These are phyloP conservation scores for Colletotrichum brevisporum DNA, from an alignment of 2,329 filamentous ascomycete genomes.

Conservation along the genomic window DNA sequence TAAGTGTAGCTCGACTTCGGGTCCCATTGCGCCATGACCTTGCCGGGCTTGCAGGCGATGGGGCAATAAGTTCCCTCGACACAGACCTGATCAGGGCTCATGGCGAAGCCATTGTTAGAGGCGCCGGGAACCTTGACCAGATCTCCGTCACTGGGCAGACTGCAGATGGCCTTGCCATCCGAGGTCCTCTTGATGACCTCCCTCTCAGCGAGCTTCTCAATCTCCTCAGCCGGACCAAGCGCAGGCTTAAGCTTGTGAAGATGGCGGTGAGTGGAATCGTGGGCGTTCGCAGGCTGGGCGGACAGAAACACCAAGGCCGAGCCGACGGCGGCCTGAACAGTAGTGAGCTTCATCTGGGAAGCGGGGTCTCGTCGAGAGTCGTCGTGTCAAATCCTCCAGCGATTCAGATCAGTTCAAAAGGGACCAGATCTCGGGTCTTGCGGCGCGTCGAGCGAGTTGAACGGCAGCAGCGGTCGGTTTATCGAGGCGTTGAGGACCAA, in stretches of 20 bases:
- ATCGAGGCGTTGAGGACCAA: slow-evolving; percentile 17
- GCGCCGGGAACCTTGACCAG: slow-evolving; percentile 74
- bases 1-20: slow-evolving; percentile 77
- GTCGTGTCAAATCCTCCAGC: slow-evolving; percentile 23
- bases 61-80: slow-evolving; percentile 79
- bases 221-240: slow-evolving; percentile 5
- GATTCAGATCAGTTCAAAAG: slow-evolving; percentile 1
- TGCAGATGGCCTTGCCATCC: slow-evolving; percentile 60
- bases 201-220: slow-evolving; percentile 31
- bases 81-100: slow-evolving; percentile 82
- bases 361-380: slow-evolving; percentile 38
- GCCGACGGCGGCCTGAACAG: slow-evolving; percentile 64
- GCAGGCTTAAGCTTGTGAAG: slow-evolving; percentile 40
- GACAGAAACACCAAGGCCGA: slow-evolving; percentile 64
- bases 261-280: slow-evolving; percentile 58
- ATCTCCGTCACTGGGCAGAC: slow-evolving; percentile 76
- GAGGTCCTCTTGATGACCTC: slow-evolving; percentile 48
- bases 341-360: slow-evolving; percentile 66
- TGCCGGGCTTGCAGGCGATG: slow-evolving; percentile 81
- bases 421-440: slow-evolving; percentile 5
- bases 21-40: slow-evolving; percentile 86
- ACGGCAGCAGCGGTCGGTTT: slow-evolving; percentile 16
- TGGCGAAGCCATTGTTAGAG: slow-evolving; percentile 82
- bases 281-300: slow-evolving; percentile 54
- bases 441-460: slow-evolving; percentile 32